phyloP scores from a whole-genome alignment of 768 basidiomycete genomes.

The Termitomyces bulborhizus region DNA sequence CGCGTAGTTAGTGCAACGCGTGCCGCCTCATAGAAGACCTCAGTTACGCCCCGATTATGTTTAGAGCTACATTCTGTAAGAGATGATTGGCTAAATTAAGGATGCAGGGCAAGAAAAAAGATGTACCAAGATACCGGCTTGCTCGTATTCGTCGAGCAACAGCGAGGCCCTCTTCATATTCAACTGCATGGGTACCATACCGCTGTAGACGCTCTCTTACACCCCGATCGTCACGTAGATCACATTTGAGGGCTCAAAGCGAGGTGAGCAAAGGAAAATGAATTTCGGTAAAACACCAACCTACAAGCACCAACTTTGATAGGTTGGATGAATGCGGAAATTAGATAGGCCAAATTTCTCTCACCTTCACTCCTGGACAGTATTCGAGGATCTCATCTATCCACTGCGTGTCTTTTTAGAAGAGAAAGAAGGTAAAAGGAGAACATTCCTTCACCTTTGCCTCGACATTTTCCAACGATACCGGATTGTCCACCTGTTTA shows the following conservation, averaged over 20 bases:
- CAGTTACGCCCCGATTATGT: slow-evolving; percentile 89
- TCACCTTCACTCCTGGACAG: slow-evolving; percentile 92
- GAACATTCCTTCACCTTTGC: slow-evolving; percentile 54
- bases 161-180: slow-evolving; percentile 89
- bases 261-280: slow-evolving; percentile 2
- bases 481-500: slow-evolving; percentile 81
- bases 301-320: slow-evolving; percentile 76
- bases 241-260: slow-evolving; percentile 85
- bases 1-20: slow-evolving; percentile 75
- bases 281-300: slow-evolving; percentile 40
- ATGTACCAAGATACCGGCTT: slow-evolving; percentile 84
- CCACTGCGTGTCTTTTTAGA: slow-evolving; percentile 51
- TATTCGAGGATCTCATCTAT: slow-evolving; percentile 88
- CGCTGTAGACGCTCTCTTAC: slow-evolving; percentile 69
- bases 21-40: slow-evolving; percentile 90
- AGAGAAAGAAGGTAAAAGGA: neutral
- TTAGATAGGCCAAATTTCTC: slow-evolving; percentile 10
- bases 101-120: neutral
- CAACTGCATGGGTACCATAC: slow-evolving; percentile 65
- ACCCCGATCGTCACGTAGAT: slow-evolving; percentile 79
- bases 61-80: slow-evolving; percentile 90
- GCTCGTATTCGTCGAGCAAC: slow-evolving; percentile 89
- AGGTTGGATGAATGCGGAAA: slow-evolving; percentile 3
- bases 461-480: slow-evolving; percentile 95
- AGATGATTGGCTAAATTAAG: neutral